phyloP scores from a whole-genome alignment of 163 green algal genomes.

The Scenedesmus sp. region DNA sequence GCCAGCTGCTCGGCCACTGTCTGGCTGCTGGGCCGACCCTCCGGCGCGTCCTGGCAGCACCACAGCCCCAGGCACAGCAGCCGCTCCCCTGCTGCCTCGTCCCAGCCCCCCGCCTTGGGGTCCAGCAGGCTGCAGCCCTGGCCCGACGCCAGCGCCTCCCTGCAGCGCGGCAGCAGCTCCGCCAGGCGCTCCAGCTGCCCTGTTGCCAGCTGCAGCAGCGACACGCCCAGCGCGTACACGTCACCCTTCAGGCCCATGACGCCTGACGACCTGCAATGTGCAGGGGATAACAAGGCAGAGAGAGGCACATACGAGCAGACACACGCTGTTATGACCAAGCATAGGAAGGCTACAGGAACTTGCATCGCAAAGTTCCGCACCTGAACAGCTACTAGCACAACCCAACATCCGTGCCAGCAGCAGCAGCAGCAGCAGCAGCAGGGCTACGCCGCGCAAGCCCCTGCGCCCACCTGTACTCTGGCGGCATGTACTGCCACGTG shows the following conservation, averaged over 20 bases:
- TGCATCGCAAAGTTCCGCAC: too few species aligned
- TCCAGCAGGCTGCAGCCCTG: conserved; percentile 28
- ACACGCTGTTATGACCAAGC: too few species aligned
- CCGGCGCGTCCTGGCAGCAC: neutral
- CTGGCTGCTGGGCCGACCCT: neutral
- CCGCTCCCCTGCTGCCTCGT: conserved; percentile 44
- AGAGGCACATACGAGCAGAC: too few species aligned
- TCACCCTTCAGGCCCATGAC: conserved; percentile 9
- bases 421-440: neutral
- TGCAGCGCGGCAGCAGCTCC: conserved; percentile 27
- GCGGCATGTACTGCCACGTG: conserved; percentile 44
- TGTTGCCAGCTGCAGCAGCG: conserved; percentile 46
- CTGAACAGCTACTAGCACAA: neutral
- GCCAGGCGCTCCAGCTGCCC: conserved; percentile 40
- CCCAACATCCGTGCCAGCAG: too few species aligned
- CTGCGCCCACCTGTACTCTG: conserved; percentile 24
- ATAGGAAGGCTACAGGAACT: too few species aligned
- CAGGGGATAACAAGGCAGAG: neutral
- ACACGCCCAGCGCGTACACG: conserved; percentile 50
- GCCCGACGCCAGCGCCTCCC: neutral
- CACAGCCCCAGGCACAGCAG: conserved; percentile 49
- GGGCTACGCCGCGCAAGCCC: neutral
- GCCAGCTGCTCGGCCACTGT: conserved; percentile 31
- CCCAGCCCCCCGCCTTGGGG: conserved; percentile 25
- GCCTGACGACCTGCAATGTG: neutral